A percentile compares a stretch with the other conserved stretches of the same genome.
Conservation (phyloP, 2,329 filamentous ascomycete species). For the Alternaria arbusti region DNA sequence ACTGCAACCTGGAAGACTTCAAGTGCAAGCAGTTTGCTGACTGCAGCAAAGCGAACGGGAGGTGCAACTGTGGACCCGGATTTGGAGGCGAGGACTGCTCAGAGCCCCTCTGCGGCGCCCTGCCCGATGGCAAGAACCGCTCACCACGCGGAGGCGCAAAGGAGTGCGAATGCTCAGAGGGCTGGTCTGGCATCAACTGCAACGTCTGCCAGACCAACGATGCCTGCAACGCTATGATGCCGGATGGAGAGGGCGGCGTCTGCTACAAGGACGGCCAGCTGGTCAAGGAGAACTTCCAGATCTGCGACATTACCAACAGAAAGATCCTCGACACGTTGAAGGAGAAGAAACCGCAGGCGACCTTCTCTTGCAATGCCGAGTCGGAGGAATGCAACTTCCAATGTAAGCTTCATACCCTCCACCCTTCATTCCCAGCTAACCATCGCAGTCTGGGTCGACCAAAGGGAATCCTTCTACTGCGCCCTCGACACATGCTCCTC, state of each 20-base stretch:
- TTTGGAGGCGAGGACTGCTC: constrained; percentile 96
- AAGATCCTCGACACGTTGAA: constrained; percentile 90
- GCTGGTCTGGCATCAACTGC: constrained; percentile 97
- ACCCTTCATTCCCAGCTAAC: constrained; percentile 30
- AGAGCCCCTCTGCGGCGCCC: constrained; percentile 86
- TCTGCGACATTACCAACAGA: constrained; percentile 95
- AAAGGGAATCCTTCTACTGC: constrained; percentile 95
- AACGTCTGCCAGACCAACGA: constrained; percentile 84
- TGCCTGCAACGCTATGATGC: constrained; percentile 88
- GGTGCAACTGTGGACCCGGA: constrained; percentile 89
- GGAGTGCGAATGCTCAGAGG: constrained; percentile 83
- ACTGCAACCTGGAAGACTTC: constrained; percentile 93
- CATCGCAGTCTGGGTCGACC: constrained; percentile 84
- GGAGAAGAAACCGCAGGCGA: constrained; percentile 86
- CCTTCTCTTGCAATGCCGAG: constrained; percentile 85
- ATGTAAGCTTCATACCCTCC: constrained; percentile 63
- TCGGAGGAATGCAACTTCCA: constrained; percentile 88
- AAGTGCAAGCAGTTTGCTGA: constrained; percentile 87
- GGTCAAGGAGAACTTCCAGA: constrained; percentile 94
- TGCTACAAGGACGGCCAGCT: constrained; percentile 92
- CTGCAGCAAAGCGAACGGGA: constrained; percentile 88
- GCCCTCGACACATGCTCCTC: constrained; percentile 82
- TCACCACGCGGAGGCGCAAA: constrained; percentile 72
- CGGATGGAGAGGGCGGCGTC: constrained; percentile 78
- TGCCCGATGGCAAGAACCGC: constrained; percentile 78